phyloP scores from a whole-genome alignment of 108 stramenopile genomes.

The Skeletonema costatum region DNA sequence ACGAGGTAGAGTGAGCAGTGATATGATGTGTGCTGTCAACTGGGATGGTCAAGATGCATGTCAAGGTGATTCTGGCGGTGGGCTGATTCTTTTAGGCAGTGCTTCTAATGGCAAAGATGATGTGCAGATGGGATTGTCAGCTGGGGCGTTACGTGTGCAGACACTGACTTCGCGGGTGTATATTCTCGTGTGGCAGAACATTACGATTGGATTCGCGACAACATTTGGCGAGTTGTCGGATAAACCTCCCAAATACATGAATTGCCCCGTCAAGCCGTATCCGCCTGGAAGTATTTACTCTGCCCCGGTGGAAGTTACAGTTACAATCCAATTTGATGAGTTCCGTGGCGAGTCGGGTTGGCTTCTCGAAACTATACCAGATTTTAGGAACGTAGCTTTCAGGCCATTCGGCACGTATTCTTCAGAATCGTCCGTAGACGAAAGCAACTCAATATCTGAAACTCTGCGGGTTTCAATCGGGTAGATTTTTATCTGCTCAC shows the following conservation, averaged over 20 bases:
- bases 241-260: slow-evolving; percentile 34
- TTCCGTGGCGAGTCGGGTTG: slow-evolving; percentile 36
- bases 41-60: slow-evolving; percentile 35
- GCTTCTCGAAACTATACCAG: slow-evolving; percentile 50
- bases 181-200: slow-evolving; percentile 33
- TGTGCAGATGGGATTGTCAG: slow-evolving; percentile 50
- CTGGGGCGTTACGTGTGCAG: slow-evolving; percentile 42
- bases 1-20: slow-evolving; percentile 24
- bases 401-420: slow-evolving; percentile 33
- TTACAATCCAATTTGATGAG: slow-evolving; percentile 36
- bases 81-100: slow-evolving; percentile 35
- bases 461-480: slow-evolving; percentile 26
- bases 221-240: slow-evolving; percentile 44
- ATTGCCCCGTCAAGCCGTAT: slow-evolving; percentile 29
- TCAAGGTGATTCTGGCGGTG: slow-evolving; percentile 52
- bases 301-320: slow-evolving; percentile 26
- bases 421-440: slow-evolving; percentile 17
- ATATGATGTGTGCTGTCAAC: slow-evolving; percentile 51
- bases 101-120: slow-evolving; percentile 12
- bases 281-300: slow-evolving; percentile 21
- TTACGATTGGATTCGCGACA: slow-evolving; percentile 43
- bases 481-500: slow-evolving; percentile 38
- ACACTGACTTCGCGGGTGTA: slow-evolving; percentile 44
- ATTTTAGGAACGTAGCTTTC: slow-evolving; percentile 36
- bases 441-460: slow-evolving; percentile 35